Conservation (phyloP, 176 grass and related monocot genomes). For the Bothriochloa decipiens region DNA sequence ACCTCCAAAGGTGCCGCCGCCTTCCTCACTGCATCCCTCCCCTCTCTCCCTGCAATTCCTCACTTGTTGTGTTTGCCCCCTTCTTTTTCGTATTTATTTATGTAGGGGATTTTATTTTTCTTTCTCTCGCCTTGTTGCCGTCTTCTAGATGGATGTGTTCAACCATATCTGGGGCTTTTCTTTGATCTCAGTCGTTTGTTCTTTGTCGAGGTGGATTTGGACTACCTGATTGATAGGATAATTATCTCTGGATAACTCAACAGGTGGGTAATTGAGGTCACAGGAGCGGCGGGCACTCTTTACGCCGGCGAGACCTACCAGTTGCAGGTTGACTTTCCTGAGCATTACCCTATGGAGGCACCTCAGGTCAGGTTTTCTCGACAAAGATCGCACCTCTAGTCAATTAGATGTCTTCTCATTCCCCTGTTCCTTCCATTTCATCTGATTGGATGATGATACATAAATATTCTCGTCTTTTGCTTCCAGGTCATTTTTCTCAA, state of each 20-base stretch:
- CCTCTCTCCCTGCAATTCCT: slow-evolving; percentile 22
- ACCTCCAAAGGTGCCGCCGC: slow-evolving; percentile 69
- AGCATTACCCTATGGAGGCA: slow-evolving; percentile 99
- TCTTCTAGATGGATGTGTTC: not conserved
- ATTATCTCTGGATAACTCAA: slow-evolving; percentile 10
- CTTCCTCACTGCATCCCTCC: not conserved
- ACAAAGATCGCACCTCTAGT: not conserved
- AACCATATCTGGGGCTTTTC: slow-evolving; percentile 11
- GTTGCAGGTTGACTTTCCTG: slow-evolving; percentile 88
- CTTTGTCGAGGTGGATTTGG: not conserved
- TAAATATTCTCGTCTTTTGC: slow-evolving; percentile 8
- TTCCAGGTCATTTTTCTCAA: slow-evolving; percentile 91
- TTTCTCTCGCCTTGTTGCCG: not conserved
- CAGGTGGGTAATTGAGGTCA: slow-evolving; percentile 91
- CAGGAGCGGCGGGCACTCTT: slow-evolving; percentile 77
- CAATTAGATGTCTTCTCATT: not conserved
- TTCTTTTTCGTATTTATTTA: not conserved
- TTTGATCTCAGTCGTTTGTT: slow-evolving; percentile 6
- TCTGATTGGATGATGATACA: slow-evolving; percentile 15
- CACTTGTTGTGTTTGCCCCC: not conserved
- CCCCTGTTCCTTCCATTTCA: not conserved
- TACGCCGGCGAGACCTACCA: slow-evolving; percentile 83
- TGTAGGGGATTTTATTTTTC: not conserved
- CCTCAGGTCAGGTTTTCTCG: slow-evolving; percentile 61
- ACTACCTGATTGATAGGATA: not conserved